Base-by-base conservation (phyloP, 2,329 filamentous ascomycete genomes). In the Cladorrhinum sp. region DNA sequence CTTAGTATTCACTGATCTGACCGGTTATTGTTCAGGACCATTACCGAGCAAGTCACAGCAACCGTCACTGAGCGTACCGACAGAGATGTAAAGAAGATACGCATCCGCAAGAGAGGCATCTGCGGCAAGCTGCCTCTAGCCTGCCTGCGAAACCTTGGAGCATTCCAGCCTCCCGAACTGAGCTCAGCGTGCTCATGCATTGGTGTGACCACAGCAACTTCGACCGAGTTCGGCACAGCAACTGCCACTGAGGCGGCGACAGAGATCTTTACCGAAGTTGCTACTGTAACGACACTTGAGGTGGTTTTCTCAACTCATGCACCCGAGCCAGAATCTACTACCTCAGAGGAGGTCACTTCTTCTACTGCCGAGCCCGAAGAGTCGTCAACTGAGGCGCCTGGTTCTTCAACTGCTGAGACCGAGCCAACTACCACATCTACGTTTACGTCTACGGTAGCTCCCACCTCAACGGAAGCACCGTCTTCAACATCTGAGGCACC, bases 181-280 rank as follows among this genome's bases (percentile, higher is more conserved):
- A 20, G 32, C 18, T 56, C 53, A 3, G 53, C 53, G 2, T 56
- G 53, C 24, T 45, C 38, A 10, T 56, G 53, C 38, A 56, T 56
- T 24, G 53, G 53, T 6, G 27, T 32, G 8, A 49, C 38, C 6
- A 22, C 49, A 3, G 49, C 20, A 2, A 25, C 53, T 36, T 48
- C 53, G 10, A 56, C 53, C 20, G 53, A 56, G 10, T 8, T 56
- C 29, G 53, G 38, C 23, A 48, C 36, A n/a, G 53, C 24, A 1
- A 56, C 23, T n/a, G 49, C 49, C n/a, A 50, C 23, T 22, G 49
- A 50, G 22, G 49, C 49, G 2, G 49, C 22, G 2, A 50, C 53
- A 12, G 38, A 36, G n/a, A 38, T 18, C 25, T 24, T 29, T 24
- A 55, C 52, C 29, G 8, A 45, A 36, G 38, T 38, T 2, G 25